Conservation (phyloP, 2,329 filamentous ascomycete species). For the Huntiella savannae region DNA sequence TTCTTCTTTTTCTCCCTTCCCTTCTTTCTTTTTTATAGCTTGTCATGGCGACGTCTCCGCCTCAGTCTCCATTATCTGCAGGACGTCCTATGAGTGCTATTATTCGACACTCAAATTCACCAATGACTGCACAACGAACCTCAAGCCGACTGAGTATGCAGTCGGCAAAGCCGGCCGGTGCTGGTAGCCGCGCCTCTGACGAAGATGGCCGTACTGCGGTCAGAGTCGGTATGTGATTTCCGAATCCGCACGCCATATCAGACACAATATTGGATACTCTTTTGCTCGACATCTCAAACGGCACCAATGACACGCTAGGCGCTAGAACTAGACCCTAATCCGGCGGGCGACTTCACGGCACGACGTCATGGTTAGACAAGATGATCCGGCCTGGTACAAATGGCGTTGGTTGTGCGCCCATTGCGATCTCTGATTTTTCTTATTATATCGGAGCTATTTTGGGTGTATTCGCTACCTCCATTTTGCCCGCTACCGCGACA, state of each 20-base stretch:
- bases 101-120: conserved; percentile 35
- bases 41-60: conserved; percentile 49
- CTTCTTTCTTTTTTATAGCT: conserved; percentile 4
- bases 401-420: too few relatives aligned
- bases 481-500: too few relatives aligned
- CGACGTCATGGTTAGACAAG: too few relatives aligned
- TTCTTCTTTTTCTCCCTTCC: background rate
- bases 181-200: conserved; percentile 67
- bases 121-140: conserved; percentile 37
- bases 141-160: conserved; percentile 72
- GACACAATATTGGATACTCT: background rate
- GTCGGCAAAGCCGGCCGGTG: conserved; percentile 48
- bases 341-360: too few relatives aligned
- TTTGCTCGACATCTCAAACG: background rate
- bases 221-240: conserved; percentile 66
- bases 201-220: conserved; percentile 82
- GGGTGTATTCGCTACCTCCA: too few relatives aligned
- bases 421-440: too few relatives aligned
- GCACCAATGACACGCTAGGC: too few relatives aligned
- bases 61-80: conserved; percentile 41
- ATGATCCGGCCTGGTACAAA: too few relatives aligned
- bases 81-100: conserved; percentile 66
- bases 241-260: background rate
- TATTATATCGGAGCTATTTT: too few relatives aligned
- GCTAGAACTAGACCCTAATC: too few relatives aligned